Base-by-base conservation (phyloP, 228 moss, liverwort and hornwort species). In the Sphagnum fallax region DNA sequence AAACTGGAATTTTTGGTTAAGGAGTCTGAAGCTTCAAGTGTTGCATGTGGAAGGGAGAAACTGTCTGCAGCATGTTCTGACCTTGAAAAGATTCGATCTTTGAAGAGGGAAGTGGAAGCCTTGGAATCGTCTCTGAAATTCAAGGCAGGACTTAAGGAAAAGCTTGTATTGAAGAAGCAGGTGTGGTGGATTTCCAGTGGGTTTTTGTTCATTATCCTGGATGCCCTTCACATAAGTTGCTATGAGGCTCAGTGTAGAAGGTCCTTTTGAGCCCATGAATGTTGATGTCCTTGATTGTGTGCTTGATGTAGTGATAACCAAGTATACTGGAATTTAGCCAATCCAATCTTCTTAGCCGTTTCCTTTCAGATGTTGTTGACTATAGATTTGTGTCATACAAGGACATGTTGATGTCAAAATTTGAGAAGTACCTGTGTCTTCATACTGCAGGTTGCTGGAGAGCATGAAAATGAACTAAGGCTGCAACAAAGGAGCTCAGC, bases 21-120 rank as follows among this genome's bases (percentile, higher is more conserved):
- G 66, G 84, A 84, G 73, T 86, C 86, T 62, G 86, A 86, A 78
- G 80, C 65, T 49, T 65, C 78, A 14, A 86, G 74, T 49, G 74
- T 76, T 47, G 70, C 48, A 49, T 70, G 81, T 72, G 76, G 66
- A 72, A 77, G 66, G 60, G 84, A 81, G 51, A 65, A 70, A 48
- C 65, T 78, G 68, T 75, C 84, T 70, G 69, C 77, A 66, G 81
- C 81, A 61, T 69, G 80, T 51, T 72, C 75, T 69, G 87, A 87
- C 60, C 77, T 83, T 65, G 76, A 78, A 81, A 84, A 78, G 70
- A 84, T 87, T 76, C 78, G 87, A 75, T 83, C 78, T 16, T 73
- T 87, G 70, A 87, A 87, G 75, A 79, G 76, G 70, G 87, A 87
- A 81, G 79, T 87, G 51, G 87, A 87, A 68, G 67, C 13, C 52